phyloP scores from a whole-genome alignment of 129 eudicot genomes.

The Scalesia atractyloides region DNA sequence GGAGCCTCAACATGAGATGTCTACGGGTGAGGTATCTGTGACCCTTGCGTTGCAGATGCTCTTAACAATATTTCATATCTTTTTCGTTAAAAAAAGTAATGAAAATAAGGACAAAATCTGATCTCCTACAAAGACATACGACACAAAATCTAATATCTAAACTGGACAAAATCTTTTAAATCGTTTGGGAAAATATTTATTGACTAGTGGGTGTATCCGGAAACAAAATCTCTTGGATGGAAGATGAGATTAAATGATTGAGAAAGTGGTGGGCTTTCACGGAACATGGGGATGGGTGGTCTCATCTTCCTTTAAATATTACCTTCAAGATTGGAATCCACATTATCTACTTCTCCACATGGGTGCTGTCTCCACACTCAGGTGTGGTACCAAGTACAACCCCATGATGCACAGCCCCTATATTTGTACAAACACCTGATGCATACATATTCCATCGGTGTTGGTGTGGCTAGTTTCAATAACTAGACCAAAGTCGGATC shows the following conservation, averaged over 20 bases:
- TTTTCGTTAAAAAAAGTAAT: too few species aligned
- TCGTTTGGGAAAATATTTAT: neutral
- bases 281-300: constrained; percentile 14
- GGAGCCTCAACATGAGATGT: too few species aligned
- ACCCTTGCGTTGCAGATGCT: too few species aligned
- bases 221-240: neutral
- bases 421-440: constrained; percentile 6
- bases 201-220: neutral
- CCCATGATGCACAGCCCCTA: neutral
- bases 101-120: neutral
- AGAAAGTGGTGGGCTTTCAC: constrained; percentile 8
- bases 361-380: constrained; percentile 16
- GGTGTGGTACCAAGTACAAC: constrained; percentile 14
- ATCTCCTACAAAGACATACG: neutral
- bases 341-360: neutral
- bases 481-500: neutral
- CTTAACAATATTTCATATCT: too few species aligned
- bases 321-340: neutral
- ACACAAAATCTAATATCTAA: neutral
- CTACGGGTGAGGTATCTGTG: too few species aligned
- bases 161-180: neutral
- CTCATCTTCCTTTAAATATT: neutral
- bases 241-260: constrained; percentile 10
- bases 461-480: too few species aligned
- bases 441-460: too few species aligned